Conservation (phyloP, 1,284 basidiomycete species). For the Ceratobasidium sp. region DNA sequence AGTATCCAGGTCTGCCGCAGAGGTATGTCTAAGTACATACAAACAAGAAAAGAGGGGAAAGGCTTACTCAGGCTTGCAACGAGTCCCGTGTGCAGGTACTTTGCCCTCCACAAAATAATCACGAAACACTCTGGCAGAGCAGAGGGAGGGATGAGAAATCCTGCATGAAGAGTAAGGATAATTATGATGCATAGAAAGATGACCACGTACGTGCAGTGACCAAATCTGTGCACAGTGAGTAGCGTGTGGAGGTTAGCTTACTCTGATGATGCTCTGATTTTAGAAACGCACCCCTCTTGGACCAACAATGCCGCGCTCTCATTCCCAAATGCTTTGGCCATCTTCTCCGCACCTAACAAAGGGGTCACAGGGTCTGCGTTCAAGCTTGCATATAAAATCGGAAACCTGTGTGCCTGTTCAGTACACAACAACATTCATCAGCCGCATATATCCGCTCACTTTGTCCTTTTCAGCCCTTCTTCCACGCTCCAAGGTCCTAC, state of each 20-base stretch:
- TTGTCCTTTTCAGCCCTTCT: conserved; percentile 42
- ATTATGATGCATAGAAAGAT: background rate
- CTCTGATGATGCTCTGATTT: background rate
- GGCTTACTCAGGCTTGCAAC: conserved; percentile 39
- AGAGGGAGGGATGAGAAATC: conserved; percentile 44
- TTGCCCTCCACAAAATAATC: conserved; percentile 43
- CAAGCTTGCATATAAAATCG: conserved; percentile 43
- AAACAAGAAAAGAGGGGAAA: background rate
- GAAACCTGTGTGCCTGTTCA: conserved; percentile 27
- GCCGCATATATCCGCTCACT: background rate
- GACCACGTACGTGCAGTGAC: conserved; percentile 37
- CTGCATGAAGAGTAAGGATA: conserved; percentile 40
- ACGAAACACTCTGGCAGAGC: conserved; percentile 42
- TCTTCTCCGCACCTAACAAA: conserved; percentile 39
- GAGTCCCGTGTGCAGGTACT: conserved; percentile 41
- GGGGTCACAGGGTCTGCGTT: conserved; percentile 45
- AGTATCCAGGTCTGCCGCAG: conserved; percentile 9
- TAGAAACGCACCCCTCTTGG: conserved; percentile 40
- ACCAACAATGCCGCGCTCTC: conserved; percentile 41
- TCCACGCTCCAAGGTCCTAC: conserved; percentile 41
- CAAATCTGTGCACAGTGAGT: conserved; percentile 1
- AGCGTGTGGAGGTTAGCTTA: too few species aligned
- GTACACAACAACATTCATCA: background rate
- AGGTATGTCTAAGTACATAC: background rate
- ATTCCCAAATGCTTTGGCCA: conserved; percentile 42